These are phyloP conservation scores for Gossypium davidsonii DNA, from an alignment of 441 rosid species.

Conservation along the genomic window DNA sequence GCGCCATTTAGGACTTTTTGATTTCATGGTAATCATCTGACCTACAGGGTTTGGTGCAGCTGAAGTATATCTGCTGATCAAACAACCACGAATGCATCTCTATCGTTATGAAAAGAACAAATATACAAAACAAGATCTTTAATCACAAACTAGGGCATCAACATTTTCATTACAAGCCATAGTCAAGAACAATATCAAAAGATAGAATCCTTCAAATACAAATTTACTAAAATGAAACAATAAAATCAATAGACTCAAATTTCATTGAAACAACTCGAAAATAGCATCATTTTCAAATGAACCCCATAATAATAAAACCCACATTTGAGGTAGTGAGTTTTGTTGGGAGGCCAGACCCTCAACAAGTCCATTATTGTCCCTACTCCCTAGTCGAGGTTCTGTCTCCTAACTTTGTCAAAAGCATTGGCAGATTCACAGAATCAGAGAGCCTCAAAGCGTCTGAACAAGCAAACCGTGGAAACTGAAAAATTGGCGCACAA, in stretches of 20 bases:
- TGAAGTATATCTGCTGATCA: constrained; percentile 34
- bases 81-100: not conserved
- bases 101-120: not conserved
- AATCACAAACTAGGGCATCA: not conserved
- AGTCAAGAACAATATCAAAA: not conserved
- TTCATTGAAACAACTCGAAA: not conserved
- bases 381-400: no score
- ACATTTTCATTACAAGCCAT: not conserved
- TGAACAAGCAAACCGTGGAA: no score
- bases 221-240: no score
- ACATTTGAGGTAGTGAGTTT: no score
- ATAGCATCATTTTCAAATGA: not conserved
- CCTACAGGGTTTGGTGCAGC: constrained; percentile 33
- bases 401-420: no score
- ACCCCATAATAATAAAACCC: not conserved
- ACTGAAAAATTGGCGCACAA: no score
- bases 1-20: constrained; percentile 65
- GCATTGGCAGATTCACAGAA: no score
- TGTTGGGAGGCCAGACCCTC: no score
- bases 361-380: no score
- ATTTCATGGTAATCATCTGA: constrained; percentile 38
- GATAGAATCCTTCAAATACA: not conserved
- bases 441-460: no score
- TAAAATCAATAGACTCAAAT: no score
- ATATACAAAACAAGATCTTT: not conserved